Evolutionary conservation across 352 stramenopile genomes (phyloP), one percentile per base, ranked within the genome.

Genomic region (Phytophthora boehmeriae): DNA sequence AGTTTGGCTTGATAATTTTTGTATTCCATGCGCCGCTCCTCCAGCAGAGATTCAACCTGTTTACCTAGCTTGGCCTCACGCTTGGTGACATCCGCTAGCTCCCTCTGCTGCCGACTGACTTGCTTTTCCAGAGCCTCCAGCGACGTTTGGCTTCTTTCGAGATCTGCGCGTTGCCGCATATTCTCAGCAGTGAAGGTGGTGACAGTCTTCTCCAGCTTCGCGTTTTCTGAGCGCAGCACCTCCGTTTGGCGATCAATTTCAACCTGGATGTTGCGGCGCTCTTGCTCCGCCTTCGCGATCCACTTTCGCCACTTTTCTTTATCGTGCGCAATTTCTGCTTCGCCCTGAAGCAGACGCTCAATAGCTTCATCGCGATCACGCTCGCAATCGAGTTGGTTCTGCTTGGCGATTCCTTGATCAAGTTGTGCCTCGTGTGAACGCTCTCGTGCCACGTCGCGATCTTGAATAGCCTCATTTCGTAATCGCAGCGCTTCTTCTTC

Each of bases 201-300:
- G 13, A 80, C 39, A 16, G 70, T 54, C 49, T 80, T 82, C 23
- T 80, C 72, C 2, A 85, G 52, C 20, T 64, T 78, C 14, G 57
- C 49, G 44, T 77, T 80, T 34, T 85, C 66, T 5, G 45, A 58
- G 2, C 75, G 72, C 25, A 85, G 50, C n/a, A 74, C 25, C 39
- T 73, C 71, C 2, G 75, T 86, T 43, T 88, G 78, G 10, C 73
- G 59, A 23, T 88, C 74, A 27, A 88, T 88, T 50, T 88, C 78
- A 10, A 84, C 66, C 46, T 88, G 75, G 32, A 88, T 86, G 34
- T 84, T 88, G 19, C 73, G 70, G 13, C 78, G 78, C 13, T 88
- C 75, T 17, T 74, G 53, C 46, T 84, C 75, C 1, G 65, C 68
- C 27, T 78, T 80, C 5, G 62, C 66, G 5, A 83, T 68, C n/a